Evolutionary conservation across 192 early-diverging fungal species (phyloP).

Genomic region (Podila horticola): DNA sequence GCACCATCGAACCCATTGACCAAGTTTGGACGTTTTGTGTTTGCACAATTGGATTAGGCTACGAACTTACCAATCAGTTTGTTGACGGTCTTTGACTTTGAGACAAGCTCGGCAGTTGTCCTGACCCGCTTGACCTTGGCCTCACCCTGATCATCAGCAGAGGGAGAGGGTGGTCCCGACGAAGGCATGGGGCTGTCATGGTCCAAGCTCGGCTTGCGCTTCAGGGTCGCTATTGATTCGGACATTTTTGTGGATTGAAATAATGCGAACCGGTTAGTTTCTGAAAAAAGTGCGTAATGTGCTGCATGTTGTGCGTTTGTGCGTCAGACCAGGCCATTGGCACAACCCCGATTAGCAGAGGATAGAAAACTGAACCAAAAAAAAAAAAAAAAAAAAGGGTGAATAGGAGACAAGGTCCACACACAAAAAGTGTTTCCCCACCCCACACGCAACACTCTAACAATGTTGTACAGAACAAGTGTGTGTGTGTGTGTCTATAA

Average conservation of each 20-base stretch:
- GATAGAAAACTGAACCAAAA: background rate
- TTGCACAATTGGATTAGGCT: background rate
- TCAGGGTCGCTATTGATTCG: conserved; percentile 25
- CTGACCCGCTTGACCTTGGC: conserved; percentile 48
- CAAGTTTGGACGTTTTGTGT: no score
- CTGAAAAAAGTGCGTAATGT: no score
- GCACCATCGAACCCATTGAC: background rate
- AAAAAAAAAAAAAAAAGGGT: conserved; percentile 17
- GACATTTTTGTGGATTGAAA: background rate
- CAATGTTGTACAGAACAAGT: conserved; percentile 10
- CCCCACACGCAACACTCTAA: conserved; percentile 1
- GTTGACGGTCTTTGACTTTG: conserved; percentile 44
- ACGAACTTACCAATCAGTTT: conserved; percentile 48
- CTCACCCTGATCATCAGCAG: conserved; percentile 17
- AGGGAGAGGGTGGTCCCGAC: conserved; percentile 44
- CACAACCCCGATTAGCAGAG: background rate
- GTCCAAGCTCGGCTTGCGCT: conserved; percentile 44
- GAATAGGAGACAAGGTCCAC: background rate
- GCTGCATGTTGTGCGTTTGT: no score
- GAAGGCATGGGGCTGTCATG: conserved; percentile 46
- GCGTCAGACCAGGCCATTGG: background rate
- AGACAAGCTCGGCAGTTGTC: conserved; percentile 22
- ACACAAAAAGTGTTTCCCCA: no score
- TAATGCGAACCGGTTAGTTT: no score
- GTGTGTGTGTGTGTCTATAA: background rate